Percentiles rank a stretch among this genome's conserved stretches.
These are phyloP conservation scores for Oehlia diaphana DNA, from an alignment of 192 early-diverging fungal species.

Conservation along the genomic window DNA sequence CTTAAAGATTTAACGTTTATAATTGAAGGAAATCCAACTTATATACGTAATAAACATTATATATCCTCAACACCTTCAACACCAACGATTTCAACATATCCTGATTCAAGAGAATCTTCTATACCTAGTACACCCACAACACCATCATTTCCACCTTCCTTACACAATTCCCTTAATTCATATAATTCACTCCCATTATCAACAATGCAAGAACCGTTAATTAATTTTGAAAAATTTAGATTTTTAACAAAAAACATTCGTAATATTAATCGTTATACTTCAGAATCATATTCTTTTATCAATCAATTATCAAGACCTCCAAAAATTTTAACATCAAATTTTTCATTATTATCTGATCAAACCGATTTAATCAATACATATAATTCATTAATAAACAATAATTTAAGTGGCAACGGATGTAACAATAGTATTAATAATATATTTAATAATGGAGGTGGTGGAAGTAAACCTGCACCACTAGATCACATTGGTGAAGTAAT, in stretches of 20 bases:
- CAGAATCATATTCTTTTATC: slow-evolving; percentile 15
- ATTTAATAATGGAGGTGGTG: background rate
- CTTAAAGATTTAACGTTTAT: slow-evolving; percentile 77
- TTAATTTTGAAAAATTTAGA: slow-evolving; percentile 56
- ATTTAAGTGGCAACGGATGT: background rate
- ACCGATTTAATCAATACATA: background rate
- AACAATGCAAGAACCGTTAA: slow-evolving; percentile 14
- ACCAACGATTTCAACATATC: background rate
- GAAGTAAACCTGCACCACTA: background rate
- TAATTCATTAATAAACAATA: background rate
- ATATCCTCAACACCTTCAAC: background rate
- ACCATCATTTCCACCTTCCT: no score
- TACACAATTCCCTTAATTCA: background rate
- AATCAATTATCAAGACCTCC: slow-evolving; percentile 10
- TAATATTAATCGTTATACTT: slow-evolving; percentile 20
- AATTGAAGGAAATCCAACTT: slow-evolving; percentile 67
- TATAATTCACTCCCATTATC: background rate
- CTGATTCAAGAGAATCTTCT: background rate
- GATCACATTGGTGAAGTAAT: slow-evolving; percentile 25
- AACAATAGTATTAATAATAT: background rate
- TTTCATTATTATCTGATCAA: no score
- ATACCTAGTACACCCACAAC: no score
- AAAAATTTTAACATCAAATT: background rate
- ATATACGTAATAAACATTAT: background rate
- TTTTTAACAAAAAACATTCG: slow-evolving; percentile 40